Percentiles rank a stretch among this genome's conserved stretches.
These are phyloP conservation scores for Diaporthe citrichinensis DNA, from an alignment of 2,329 filamentous ascomycete genomes.

Conservation along the genomic window DNA sequence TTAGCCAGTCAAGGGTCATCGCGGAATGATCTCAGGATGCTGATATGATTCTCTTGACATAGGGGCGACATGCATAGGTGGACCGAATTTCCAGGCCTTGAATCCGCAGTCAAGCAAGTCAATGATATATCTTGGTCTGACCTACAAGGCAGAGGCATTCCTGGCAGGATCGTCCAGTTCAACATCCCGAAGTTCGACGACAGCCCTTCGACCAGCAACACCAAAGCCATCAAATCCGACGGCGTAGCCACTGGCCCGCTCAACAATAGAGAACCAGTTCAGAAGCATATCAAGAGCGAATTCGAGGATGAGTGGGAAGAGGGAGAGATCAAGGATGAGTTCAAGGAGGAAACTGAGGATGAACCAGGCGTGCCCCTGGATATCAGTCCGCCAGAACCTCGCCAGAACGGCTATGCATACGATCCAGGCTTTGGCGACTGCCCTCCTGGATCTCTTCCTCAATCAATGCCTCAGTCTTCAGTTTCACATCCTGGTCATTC, in stretches of 20 bases:
- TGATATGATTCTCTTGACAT: neutral
- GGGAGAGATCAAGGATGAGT: neutral
- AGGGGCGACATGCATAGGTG: neutral
- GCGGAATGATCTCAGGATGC: neutral
- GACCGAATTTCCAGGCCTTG: neutral
- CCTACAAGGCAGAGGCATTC: neutral
- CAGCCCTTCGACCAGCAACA: no score
- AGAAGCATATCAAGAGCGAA: no score
- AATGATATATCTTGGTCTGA: no score
- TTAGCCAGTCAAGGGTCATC: no score
- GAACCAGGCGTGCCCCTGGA: neutral
- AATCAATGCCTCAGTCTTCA: neutral
- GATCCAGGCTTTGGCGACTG: neutral
- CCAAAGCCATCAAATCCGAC: no score
- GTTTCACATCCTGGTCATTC: rapidly evolving
- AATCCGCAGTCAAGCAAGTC: neutral
- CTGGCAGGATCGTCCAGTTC: neutral
- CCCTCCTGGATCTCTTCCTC: neutral
- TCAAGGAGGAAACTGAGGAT: neutral
- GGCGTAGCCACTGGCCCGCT: no score
- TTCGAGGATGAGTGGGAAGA: neutral
- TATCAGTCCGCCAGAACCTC: neutral
- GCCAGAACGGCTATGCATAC: neutral
- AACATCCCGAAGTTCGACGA: neutral
- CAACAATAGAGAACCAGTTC: no score